Evolutionary conservation across 2,329 filamentous ascomycete species (phyloP).

Genomic region (Karstenula rhodostoma): DNA sequence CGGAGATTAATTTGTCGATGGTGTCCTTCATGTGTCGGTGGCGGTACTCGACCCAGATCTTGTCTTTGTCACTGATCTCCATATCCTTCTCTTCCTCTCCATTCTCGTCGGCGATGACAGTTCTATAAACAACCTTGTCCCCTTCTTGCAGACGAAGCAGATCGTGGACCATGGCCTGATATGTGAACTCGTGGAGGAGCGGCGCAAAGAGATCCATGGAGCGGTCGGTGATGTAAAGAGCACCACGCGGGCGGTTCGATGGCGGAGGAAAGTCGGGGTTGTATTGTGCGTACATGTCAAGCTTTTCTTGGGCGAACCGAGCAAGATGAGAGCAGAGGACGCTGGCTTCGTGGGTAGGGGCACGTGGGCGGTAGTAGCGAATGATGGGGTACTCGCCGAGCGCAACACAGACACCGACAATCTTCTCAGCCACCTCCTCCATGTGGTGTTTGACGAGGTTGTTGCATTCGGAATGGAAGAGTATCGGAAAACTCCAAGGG

Average conservation of each 20-base stretch:
- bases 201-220: slow-evolving; percentile 92
- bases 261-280: slow-evolving; percentile 85
- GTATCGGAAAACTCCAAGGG: slow-evolving; percentile 91
- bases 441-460: slow-evolving; percentile 82
- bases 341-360: slow-evolving; percentile 82
- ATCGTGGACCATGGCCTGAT: slow-evolving; percentile 98
- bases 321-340: slow-evolving; percentile 89
- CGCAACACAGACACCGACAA: slow-evolving; percentile 86
- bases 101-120: slow-evolving; percentile 72
- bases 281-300: slow-evolving; percentile 87
- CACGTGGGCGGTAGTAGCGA: slow-evolving; percentile 83
- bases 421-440: slow-evolving; percentile 86
- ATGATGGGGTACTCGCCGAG: slow-evolving; percentile 95
- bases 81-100: slow-evolving; percentile 85
- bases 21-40: slow-evolving; percentile 99
- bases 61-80: slow-evolving; percentile 89
- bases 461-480: slow-evolving; percentile 93
- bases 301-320: slow-evolving; percentile 87
- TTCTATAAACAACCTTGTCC: slow-evolving; percentile 87
- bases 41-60: slow-evolving; percentile 93
- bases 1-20: slow-evolving; percentile 88
- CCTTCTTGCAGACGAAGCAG: slow-evolving; percentile 86
- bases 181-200: slow-evolving; percentile 94
- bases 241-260: slow-evolving; percentile 78
- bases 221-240: slow-evolving; percentile 86